Evolutionary conservation across 306 rosid species (phyloP), one percentile per base, ranked within the genome.

Genomic region (Mimosa bimucronata): DNA sequence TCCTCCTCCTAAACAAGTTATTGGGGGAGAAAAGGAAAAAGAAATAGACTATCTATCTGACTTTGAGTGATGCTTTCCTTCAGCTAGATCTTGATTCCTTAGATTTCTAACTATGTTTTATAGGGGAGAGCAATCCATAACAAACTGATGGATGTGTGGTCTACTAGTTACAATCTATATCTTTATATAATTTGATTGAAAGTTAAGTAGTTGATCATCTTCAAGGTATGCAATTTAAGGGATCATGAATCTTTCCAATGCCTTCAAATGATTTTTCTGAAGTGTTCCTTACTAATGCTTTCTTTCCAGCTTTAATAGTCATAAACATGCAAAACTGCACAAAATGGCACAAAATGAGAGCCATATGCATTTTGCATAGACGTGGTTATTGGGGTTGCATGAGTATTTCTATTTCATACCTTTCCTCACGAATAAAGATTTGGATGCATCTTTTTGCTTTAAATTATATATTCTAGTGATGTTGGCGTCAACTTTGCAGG

Each of bases 401-500:
- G 7, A 60, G 37, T 12, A 60, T 34, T 61, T 61, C 19, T 61
- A 28, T 28, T 81, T 42, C 66, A 11, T 69, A 6, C 41, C 66
- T 74, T 82, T 31, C 41, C 69, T 11, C 46, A 6, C 8, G 66
- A 60, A 12, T 58, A 18, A 64, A 64, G 57, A 79, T 58, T 31
- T 71, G n/a, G 25, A 72, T 76, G 4, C 72, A 76, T 66, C 68
- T 42, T 64, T 61, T 76, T 80, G 38, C 75, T 50, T 48, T 65
- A 52, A 77, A 68, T 77, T 74, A 73, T 50, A 77, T 80, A 70
- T 62, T 74, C 71, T 46, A 19, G 41, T 45, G 69, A 50, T 72
- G 65, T 76, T 18, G 77, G 70, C 80, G 84, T 83, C 50, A 88
- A 61, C 67, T 77, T 62, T 90, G 85, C 84, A 95, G 98, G 98